Base-by-base conservation (phyloP, 176 grass and related monocot genomes). In the Rhynchospora pubera region DNA sequence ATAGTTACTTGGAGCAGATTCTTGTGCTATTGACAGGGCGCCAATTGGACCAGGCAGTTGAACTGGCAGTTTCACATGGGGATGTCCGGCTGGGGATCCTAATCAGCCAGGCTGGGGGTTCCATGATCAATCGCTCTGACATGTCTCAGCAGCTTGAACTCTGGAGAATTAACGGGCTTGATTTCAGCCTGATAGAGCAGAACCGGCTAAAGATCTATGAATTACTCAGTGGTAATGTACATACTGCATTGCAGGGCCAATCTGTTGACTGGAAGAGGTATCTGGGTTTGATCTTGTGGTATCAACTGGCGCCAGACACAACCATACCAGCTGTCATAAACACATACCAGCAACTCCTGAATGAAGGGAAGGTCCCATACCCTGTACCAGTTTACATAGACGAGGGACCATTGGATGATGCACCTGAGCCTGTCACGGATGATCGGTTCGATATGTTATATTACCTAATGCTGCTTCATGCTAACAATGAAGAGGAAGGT, bases 391-490 rank as follows among this genome's bases (percentile, higher is more conserved):
- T 92, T 74, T 94, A 89, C 72, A 91, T 97, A 39, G 92, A 97
- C 83, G 94, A 97, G 92, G 91, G 91, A 59, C 91, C 89, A 57
- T 87, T 91, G 69, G 91, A 94, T 82, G 91, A 90, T 70, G 75
- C 79, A 78, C 77, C 88, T 61, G 83, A 91, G 63, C 89, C 83
- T 87, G 86, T 78, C 28, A 75, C 90, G 6, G 95, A 89, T 78
- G 92, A 94, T 53, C 85, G 82, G 14, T 90, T 87, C 44, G 92
- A 98, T 85, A 89, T 98, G 65, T 89, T 89, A 51, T 98, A 91
- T 88, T 98, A 93, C 86, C 77, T 98, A 82, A 98, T 98, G 90
- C 90, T 98, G 75, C 95, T 98, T 87, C 92, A 93, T 89, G 90
- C 90, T 83, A 91, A 93, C 77, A 65, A 65, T 82, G 59, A 61